Evolutionary conservation across 2,329 filamentous ascomycete genomes (phyloP).

Genomic region (Fonsecaea monophora): DNA sequence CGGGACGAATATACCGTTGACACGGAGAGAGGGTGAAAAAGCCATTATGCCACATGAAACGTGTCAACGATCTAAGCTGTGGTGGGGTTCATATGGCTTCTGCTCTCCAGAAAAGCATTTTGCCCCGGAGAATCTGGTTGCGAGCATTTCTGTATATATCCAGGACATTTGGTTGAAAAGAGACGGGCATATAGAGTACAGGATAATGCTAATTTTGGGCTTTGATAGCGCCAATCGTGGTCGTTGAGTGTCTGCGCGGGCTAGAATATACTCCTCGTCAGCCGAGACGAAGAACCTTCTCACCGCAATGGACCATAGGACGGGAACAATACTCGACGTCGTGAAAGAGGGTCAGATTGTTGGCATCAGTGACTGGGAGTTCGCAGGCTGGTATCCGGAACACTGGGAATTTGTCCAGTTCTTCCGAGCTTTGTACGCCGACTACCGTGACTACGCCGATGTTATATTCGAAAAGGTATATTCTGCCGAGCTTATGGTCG

Average conservation of each 20-base stretch:
- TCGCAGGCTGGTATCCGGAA: conserved; percentile 29
- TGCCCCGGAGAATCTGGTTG: background rate
- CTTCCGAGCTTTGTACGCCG: conserved; percentile 11
- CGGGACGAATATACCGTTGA: background rate
- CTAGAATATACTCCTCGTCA: background rate
- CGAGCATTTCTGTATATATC: background rate
- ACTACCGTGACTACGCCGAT: conserved; percentile 22
- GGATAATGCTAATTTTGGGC: background rate
- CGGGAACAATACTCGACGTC: background rate
- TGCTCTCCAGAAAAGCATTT: background rate
- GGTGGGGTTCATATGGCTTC: background rate
- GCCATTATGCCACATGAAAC: background rate
- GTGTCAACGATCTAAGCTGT: background rate
- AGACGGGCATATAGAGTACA: background rate
- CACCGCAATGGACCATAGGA: no score
- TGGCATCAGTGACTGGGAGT: conserved; percentile 28
- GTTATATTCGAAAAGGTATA: conserved; percentile 16
- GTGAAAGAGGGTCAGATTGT: conserved; percentile 24
- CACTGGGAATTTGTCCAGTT: conserved; percentile 38
- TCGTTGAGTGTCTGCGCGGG: background rate
- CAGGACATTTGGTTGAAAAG: background rate
- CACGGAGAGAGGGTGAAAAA: background rate
- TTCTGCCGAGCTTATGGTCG: conserved; percentile 15
- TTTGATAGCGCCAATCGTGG: background rate
- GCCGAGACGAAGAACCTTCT: background rate